A percentile compares a stretch with the other conserved stretches of the same genome.
Conservation (phyloP, 495 filamentous ascomycete species). For the Daldinia grandis region DNA sequence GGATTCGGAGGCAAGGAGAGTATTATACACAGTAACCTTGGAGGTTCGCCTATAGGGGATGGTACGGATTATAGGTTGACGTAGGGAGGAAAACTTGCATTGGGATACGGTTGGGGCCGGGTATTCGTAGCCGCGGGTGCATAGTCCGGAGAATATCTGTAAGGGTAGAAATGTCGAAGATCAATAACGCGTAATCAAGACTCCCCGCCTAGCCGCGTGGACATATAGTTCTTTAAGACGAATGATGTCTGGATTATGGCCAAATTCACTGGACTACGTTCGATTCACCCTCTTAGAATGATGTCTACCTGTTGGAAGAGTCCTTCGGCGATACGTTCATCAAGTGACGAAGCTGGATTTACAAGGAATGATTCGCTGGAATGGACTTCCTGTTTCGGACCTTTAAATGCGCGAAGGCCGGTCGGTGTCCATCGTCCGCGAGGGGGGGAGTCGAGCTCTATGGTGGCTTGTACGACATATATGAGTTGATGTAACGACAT, state of each 20-base stretch:
- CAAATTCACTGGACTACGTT: background rate
- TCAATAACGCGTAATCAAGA: conserved; percentile 15
- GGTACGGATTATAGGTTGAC: background rate
- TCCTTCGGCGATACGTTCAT: background rate
- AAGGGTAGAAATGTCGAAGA: conserved; percentile 17
- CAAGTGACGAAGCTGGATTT: background rate
- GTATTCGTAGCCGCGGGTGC: conserved; percentile 16
- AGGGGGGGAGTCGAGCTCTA: background rate
- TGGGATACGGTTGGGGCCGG: conserved; percentile 6
- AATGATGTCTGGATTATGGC: background rate
- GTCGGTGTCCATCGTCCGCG: background rate
- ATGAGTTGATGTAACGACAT: background rate
- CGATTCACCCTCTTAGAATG: background rate
- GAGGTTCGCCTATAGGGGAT: background rate
- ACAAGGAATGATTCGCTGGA: background rate
- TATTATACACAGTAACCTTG: background rate
- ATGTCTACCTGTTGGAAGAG: background rate
- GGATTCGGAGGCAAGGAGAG: background rate
- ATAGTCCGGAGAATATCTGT: conserved; percentile 1
- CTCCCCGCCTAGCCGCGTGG: background rate
- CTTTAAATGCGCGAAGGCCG: background rate
- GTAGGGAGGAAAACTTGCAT: background rate
- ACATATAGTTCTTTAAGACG: background rate
- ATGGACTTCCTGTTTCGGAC: conserved; percentile 1
- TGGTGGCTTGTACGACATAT: background rate